Evolutionary conservation across 2,329 filamentous ascomycete species (phyloP).

Genomic region (Claviceps sp.): DNA sequence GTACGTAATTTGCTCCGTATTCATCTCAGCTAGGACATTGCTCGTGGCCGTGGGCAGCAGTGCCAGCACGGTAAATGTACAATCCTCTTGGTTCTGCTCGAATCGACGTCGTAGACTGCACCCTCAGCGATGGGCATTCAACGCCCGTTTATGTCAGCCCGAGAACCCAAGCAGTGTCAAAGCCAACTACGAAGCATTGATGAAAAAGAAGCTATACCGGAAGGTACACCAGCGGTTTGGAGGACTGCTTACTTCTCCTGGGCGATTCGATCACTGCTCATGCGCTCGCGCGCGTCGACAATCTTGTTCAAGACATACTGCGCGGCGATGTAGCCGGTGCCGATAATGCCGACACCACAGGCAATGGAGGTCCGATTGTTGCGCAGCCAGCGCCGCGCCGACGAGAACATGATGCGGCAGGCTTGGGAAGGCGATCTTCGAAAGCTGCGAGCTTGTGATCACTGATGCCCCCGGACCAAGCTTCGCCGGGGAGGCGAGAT

Average conservation of each 20-base stretch:
- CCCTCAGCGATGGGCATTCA: neutral
- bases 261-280: slow-evolving; percentile 89
- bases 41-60: slow-evolving; percentile 83
- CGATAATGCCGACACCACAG: slow-evolving; percentile 75
- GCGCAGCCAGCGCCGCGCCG: slow-evolving; percentile 79
- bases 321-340: slow-evolving; percentile 79
- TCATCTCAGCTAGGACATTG: slow-evolving; percentile 74
- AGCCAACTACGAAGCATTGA: too few species aligned
- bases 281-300: slow-evolving; percentile 84
- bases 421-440: neutral
- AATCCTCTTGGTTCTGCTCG: slow-evolving; percentile 98
- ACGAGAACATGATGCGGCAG: slow-evolving; percentile 39
- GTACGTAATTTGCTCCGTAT: slow-evolving; percentile 84
- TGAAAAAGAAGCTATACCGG: too few species aligned
- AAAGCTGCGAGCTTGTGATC: neutral
- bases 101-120: slow-evolving; percentile 81
- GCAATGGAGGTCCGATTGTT: slow-evolving; percentile 85
- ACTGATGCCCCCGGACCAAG: neutral
- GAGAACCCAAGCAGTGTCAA: neutral
- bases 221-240: too few species aligned
- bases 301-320: slow-evolving; percentile 90
- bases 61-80: slow-evolving; percentile 94
- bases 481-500: neutral
- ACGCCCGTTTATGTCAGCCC: neutral
- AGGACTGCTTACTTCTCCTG: slow-evolving; percentile 72